phyloP scores from a whole-genome alignment of 306 rosid genomes.

The Carpinus viminea region DNA sequence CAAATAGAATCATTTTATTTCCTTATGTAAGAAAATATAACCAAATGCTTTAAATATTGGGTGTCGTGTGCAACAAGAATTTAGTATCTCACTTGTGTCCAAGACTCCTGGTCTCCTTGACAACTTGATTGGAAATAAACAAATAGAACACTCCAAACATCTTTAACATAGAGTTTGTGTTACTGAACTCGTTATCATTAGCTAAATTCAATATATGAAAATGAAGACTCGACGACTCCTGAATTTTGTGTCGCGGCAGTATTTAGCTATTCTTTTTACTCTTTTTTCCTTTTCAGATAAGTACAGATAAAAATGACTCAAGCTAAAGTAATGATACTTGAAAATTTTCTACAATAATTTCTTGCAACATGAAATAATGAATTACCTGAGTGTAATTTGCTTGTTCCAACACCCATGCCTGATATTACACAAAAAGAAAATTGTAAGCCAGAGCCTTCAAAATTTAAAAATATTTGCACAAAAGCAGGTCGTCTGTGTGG shows the following conservation, averaged over 20 bases:
- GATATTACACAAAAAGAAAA: conserved; percentile 36
- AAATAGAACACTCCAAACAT: conserved; percentile 1
- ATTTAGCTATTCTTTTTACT: not conserved
- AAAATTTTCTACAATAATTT: conserved; percentile 14
- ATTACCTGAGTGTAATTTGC: conserved; percentile 86
- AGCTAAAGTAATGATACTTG: conserved; percentile 6
- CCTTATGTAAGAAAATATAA: too few relatives aligned
- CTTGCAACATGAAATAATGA: conserved; percentile 5
- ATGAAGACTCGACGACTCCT: conserved; percentile 6
- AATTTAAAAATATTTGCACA: not conserved
- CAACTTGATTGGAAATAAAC: conserved; percentile 12
- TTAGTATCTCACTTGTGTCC: too few relatives aligned
- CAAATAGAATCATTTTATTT: too few relatives aligned
- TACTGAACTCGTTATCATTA: conserved; percentile 3
- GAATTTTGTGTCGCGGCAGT: not conserved
- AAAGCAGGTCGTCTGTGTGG: not conserved
- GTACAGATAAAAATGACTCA: not conserved
- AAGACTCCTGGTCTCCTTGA: not conserved
- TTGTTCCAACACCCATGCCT: conserved; percentile 69
- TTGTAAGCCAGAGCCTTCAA: conserved; percentile 14
- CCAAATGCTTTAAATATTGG: too few relatives aligned
- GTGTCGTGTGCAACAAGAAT: too few relatives aligned
- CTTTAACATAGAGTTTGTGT: not conserved
- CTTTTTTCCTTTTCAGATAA: not conserved
- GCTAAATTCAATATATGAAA: not conserved